phyloP scores from a whole-genome alignment of 306 rosid species.

The Trifolium fragiferum region DNA sequence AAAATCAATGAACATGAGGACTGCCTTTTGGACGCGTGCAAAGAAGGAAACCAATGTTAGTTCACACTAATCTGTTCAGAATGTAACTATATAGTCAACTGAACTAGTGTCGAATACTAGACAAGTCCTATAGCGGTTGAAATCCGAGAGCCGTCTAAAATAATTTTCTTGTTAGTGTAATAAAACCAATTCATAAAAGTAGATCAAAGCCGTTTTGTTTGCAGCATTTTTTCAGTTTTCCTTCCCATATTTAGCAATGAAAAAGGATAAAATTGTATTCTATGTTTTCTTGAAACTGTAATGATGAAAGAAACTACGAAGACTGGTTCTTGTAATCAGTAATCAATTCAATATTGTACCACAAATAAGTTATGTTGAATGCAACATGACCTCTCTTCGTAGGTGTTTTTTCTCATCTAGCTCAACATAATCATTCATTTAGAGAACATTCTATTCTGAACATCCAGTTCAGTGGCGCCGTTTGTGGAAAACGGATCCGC shows the following conservation, averaged over 20 bases:
- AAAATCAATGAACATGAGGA: constrained; percentile 69
- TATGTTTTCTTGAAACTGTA: not conserved
- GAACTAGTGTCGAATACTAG: not conserved
- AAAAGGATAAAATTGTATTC: no score
- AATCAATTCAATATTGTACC: no score
- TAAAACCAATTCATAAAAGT: not conserved
- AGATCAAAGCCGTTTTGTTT: not conserved
- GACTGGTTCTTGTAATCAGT: no score
- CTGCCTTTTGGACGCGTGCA: constrained; percentile 64
- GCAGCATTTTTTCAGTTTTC: not conserved
- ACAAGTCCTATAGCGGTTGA: not conserved
- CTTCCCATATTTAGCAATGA: no score
- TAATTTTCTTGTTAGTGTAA: constrained; percentile 1
- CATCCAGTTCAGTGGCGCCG: no score
- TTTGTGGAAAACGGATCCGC: no score
- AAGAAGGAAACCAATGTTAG: constrained; percentile 25
- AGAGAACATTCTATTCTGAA: no score
- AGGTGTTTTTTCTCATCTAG: no score
- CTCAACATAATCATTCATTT: no score
- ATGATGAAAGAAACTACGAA: not conserved
- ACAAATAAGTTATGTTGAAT: no score
- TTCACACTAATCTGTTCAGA: constrained; percentile 45
- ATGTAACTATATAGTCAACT: constrained; percentile 41
- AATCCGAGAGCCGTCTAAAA: not conserved
- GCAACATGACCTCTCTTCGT: no score